These are phyloP conservation scores for Ganoderma lucidum DNA, from an alignment of 1,284 basidiomycete genomes.

Conservation along the genomic window DNA sequence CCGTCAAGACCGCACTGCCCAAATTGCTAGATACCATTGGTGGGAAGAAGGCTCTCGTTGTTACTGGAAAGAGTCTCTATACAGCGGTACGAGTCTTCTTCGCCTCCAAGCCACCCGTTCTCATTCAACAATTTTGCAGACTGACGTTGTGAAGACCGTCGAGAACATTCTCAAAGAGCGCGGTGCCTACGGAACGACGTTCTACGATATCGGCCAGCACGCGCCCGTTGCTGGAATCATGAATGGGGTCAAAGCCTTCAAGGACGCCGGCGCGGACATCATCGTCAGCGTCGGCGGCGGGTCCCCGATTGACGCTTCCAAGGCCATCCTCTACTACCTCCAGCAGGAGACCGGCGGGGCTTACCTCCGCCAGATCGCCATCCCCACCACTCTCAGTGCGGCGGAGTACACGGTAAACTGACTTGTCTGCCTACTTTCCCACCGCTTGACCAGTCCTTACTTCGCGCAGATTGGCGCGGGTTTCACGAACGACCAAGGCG, in stretches of 20 bases:
- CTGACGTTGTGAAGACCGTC: slow-evolving; percentile 67
- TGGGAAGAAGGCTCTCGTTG: slow-evolving; percentile 68
- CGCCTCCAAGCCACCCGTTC: background rate
- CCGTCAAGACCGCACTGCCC: slow-evolving; percentile 65
- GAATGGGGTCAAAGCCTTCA: slow-evolving; percentile 67
- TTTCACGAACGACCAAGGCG: slow-evolving; percentile 75
- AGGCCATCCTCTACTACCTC: slow-evolving; percentile 70
- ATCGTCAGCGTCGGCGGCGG: slow-evolving; percentile 83
- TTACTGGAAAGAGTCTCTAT: slow-evolving; percentile 75
- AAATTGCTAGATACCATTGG: slow-evolving; percentile 62
- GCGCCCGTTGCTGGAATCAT: slow-evolving; percentile 75
- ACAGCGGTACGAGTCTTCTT: slow-evolving; percentile 57
- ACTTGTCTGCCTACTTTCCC: background rate
- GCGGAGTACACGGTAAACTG: slow-evolving; percentile 74
- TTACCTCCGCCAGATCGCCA: slow-evolving; percentile 66
- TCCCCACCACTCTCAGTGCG: slow-evolving; percentile 85
- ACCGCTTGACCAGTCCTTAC: background rate
- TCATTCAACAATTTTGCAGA: slow-evolving; percentile 48
- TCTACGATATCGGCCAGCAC: slow-evolving; percentile 81
- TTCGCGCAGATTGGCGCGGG: slow-evolving; percentile 65
- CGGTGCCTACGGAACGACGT: slow-evolving; percentile 69
- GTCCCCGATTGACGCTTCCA: slow-evolving; percentile 81
- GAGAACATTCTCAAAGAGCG: slow-evolving; percentile 63
- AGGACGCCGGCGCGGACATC: slow-evolving; percentile 65
- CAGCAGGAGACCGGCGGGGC: slow-evolving; percentile 61